Evolutionary conservation across 2,329 filamentous ascomycete genomes (phyloP).

Genomic region (Macrophomina pseudophaseolina): DNA sequence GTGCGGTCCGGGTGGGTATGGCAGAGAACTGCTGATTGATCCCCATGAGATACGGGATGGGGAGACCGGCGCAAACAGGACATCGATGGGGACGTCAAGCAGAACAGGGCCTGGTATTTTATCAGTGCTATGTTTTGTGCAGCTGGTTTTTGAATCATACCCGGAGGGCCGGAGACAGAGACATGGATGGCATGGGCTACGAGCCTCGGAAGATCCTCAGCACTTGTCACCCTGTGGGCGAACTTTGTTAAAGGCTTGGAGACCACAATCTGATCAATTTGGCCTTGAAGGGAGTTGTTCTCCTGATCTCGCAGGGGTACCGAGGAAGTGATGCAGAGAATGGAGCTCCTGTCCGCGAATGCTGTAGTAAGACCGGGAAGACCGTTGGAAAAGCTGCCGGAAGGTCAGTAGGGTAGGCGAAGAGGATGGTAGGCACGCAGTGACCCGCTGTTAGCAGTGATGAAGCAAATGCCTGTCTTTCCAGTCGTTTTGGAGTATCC

Average conservation of each 20-base stretch:
- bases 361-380: slow-evolving; percentile 54
- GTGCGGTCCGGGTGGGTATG: slow-evolving; percentile 45
- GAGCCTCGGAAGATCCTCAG: slow-evolving; percentile 53
- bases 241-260: slow-evolving; percentile 54
- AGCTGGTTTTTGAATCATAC: not conserved
- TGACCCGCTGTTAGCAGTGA: slow-evolving; percentile 56
- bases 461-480: slow-evolving; percentile 53
- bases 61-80: slow-evolving; percentile 50
- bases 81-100: slow-evolving; percentile 48
- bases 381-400: slow-evolving; percentile 50
- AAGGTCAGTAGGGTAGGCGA: not conserved
- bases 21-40: slow-evolving; percentile 43
- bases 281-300: slow-evolving; percentile 54
- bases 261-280: slow-evolving; percentile 53
- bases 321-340: slow-evolving; percentile 53
- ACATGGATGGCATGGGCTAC: slow-evolving; percentile 49
- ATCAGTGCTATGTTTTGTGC: slow-evolving; percentile 36
- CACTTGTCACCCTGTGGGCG: slow-evolving; percentile 50
- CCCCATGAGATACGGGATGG: slow-evolving; percentile 48
- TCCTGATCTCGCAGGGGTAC: slow-evolving; percentile 52
- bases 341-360: slow-evolving; percentile 51
- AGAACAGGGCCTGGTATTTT: slow-evolving; percentile 41
- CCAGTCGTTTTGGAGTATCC: slow-evolving; percentile 52
- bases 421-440: not conserved
- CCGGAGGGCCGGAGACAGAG: slow-evolving; percentile 46